These are phyloP conservation scores for Pseudopithomyces maydicus DNA, from an alignment of 2,329 filamentous ascomycete genomes.

Conservation along the genomic window DNA sequence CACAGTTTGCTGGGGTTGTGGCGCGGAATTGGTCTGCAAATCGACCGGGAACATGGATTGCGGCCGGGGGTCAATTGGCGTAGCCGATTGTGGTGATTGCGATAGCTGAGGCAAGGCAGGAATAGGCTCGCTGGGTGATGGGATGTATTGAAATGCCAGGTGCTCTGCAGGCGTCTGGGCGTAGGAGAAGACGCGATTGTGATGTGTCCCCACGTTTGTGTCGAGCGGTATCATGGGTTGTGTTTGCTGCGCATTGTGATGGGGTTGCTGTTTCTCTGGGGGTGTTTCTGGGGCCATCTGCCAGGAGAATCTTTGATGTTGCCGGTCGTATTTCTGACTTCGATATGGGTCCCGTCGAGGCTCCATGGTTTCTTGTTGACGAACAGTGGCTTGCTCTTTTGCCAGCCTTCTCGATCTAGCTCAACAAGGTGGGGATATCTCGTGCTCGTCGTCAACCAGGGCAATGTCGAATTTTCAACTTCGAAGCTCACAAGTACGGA, in stretches of 20 bases:
- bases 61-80: conserved; percentile 29
- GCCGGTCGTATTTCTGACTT: conserved; percentile 6
- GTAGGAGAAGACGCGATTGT: conserved; percentile 41
- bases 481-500: neutral
- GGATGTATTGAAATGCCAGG: conserved; percentile 31
- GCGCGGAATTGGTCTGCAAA: conserved; percentile 25
- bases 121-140: conserved; percentile 25
- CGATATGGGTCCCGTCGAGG: conserved; percentile 26
- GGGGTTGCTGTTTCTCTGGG: conserved; percentile 22
- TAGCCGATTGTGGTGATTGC: conserved; percentile 20
- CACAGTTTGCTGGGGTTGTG: conserved; percentile 24
- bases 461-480: neutral
- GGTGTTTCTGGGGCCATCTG: conserved; percentile 28
- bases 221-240: conserved; percentile 16
- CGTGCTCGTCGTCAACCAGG: neutral
- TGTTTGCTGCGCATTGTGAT: conserved; percentile 14
- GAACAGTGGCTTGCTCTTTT: neutral
- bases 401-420: neutral
- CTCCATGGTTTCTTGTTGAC: conserved; percentile 23
- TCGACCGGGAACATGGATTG: conserved; percentile 24
- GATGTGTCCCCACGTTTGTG: conserved; percentile 17
- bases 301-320: conserved; percentile 42
- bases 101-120: conserved; percentile 30
- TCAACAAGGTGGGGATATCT: neutral
- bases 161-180: conserved; percentile 43